Percentiles rank a stretch among this genome's conserved stretches.
Conservation (phyloP, 176 grass and related monocot genomes). For the Zoysia japonica region DNA sequence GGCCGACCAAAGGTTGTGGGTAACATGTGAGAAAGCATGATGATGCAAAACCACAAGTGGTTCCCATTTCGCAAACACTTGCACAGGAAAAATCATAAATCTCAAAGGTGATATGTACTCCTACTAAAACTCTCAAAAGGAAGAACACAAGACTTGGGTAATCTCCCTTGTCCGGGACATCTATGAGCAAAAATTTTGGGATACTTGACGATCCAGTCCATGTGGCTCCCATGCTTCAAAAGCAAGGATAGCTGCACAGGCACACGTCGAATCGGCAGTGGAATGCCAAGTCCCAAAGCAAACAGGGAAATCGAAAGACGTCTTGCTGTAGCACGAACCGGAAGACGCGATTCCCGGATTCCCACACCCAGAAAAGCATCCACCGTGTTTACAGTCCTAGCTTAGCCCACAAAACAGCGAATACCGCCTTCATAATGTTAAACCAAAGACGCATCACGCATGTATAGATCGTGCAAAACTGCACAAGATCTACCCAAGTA, state of each 20-base stretch:
- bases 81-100: conserved; percentile 18
- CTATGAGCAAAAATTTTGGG: not conserved
- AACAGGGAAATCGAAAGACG: conserved; percentile 52
- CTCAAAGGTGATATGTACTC: not conserved
- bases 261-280: conserved; percentile 50
- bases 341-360: conserved; percentile 28
- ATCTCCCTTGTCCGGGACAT: conserved; percentile 6
- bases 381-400: conserved; percentile 8
- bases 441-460: not conserved
- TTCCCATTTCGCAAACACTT: conserved; percentile 13
- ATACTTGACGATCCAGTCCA: conserved; percentile 36
- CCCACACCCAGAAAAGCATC: conserved; percentile 33
- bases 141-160: not conserved
- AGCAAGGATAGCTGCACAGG: conserved; percentile 20
- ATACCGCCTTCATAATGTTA: not conserved
- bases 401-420: conserved; percentile 34
- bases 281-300: conserved; percentile 55
- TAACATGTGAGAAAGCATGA: conserved; percentile 12
- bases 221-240: conserved; percentile 27
- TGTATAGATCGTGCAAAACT: conserved; percentile 10
- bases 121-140: not conserved
- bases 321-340: conserved; percentile 48
- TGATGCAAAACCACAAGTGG: conserved; percentile 4
- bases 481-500: conserved; percentile 14
- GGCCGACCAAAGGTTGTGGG: conserved; percentile 18